Evolutionary conservation across 352 stramenopile genomes (phyloP).

Genomic region (Globisporangium abappressorium): DNA sequence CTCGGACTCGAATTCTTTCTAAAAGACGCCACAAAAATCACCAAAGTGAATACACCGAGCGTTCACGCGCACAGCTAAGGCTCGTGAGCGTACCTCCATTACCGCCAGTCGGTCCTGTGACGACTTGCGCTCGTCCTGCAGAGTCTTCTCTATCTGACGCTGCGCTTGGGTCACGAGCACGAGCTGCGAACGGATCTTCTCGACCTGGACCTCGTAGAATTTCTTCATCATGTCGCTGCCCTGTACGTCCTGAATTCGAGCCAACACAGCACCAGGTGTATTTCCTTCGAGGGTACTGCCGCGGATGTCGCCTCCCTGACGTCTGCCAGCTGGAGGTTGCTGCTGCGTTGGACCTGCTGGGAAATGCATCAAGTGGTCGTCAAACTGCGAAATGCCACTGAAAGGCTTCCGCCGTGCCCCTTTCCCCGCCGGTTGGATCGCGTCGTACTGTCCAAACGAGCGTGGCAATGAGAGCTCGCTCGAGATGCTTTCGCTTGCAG

Average conservation of each 20-base stretch:
- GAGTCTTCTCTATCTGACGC: conserved; percentile 40
- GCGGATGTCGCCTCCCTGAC: conserved; percentile 5
- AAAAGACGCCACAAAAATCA: background rate
- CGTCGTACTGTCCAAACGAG: conserved; percentile 66
- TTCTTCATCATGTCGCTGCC: conserved; percentile 60
- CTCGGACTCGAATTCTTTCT: conserved; percentile 13
- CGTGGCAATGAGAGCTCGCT: conserved; percentile 69
- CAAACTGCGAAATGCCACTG: conserved; percentile 40
- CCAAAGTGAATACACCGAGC: background rate
- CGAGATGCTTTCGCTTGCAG: conserved; percentile 61
- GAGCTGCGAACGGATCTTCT: conserved; percentile 66
- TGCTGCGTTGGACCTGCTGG: background rate
- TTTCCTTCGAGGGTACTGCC: background rate
- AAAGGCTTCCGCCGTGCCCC: conserved; percentile 10
- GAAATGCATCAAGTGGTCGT: conserved; percentile 49
- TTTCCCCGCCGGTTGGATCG: background rate
- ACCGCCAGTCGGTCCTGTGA: conserved; percentile 22
- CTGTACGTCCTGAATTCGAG: background rate
- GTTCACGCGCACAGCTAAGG: background rate
- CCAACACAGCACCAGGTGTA: background rate
- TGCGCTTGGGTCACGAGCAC: conserved; percentile 42
- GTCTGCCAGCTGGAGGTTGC: background rate
- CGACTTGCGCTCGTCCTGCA: conserved; percentile 39
- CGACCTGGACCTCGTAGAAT: conserved; percentile 82
- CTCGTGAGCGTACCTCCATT: conserved; percentile 26